A percentile compares a stretch with the other conserved stretches of the same genome.
Conservation (phyloP, 805 yeast species). For the Ogataea ganodermae region DNA sequence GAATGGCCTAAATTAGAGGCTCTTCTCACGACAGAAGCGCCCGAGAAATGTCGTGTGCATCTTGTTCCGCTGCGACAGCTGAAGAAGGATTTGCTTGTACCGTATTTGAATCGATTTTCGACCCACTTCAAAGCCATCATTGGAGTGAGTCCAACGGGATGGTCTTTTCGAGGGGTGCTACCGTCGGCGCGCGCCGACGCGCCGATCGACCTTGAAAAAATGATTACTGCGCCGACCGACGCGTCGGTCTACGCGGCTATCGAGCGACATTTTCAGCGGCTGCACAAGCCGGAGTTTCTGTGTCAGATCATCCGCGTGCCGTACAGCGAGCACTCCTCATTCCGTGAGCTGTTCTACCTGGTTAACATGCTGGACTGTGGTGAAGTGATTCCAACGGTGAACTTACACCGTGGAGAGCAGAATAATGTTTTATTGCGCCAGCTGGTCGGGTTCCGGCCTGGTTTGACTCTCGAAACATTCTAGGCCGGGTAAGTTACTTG, state of each 20-base stretch:
- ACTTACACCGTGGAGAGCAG: constrained; percentile 30
- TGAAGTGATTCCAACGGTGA: constrained; percentile 79
- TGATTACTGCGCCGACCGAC: constrained; percentile 18
- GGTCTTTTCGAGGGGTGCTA: constrained; percentile 58
- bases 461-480: constrained; percentile 19
- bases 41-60: constrained; percentile 60
- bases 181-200: constrained; percentile 15
- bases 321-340: constrained; percentile 93
- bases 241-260: constrained; percentile 17
- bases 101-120: constrained; percentile 50
- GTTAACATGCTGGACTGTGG: constrained; percentile 51
- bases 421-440: constrained; percentile 14
- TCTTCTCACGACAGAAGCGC: constrained; percentile 44
- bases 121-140: constrained; percentile 57
- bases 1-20: constrained; percentile 45
- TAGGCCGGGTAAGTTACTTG: constrained; percentile 5
- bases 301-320: constrained; percentile 46
- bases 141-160: constrained; percentile 89
- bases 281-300: constrained; percentile 19
- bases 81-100: constrained; percentile 44
- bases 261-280: constrained; percentile 21
- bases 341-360: constrained; percentile 72
- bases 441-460: constrained; percentile 15
- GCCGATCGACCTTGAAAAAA: background rate
- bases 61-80: constrained; percentile 68